phyloP scores from a whole-genome alignment of 1,139 yeast species.

The Groenewaldozyma auringiensis region DNA sequence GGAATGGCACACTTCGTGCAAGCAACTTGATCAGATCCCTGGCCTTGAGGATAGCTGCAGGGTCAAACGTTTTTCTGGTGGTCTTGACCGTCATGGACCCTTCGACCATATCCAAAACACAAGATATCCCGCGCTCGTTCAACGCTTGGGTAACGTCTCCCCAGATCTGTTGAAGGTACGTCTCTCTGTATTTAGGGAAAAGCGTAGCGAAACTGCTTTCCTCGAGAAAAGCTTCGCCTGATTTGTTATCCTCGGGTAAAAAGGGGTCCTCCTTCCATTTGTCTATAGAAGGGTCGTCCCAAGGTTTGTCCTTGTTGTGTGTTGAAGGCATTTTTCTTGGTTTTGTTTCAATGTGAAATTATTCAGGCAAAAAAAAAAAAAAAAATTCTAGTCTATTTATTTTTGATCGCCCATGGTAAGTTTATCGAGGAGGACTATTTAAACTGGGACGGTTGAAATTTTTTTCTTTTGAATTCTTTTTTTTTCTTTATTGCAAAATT shows the following conservation, averaged over 20 bases:
- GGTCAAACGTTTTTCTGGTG: slow-evolving; percentile 91
- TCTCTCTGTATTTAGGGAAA: slow-evolving; percentile 95
- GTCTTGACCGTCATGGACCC: slow-evolving; percentile 98
- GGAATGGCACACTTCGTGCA: slow-evolving; percentile 95
- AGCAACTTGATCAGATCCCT: slow-evolving; percentile 87
- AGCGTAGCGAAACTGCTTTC: slow-evolving; percentile 92
- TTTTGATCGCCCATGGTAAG: too few species aligned
- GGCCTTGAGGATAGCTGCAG: slow-evolving; percentile 88
- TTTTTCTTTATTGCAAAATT: too few species aligned
- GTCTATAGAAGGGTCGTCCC: slow-evolving; percentile 95
- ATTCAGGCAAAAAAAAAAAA: slow-evolving; percentile 28
- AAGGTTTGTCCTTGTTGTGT: slow-evolving; percentile 90
- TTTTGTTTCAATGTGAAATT: neutral
- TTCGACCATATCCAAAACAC: slow-evolving; percentile 84
- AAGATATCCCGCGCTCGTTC: slow-evolving; percentile 63
- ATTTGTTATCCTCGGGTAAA: slow-evolving; percentile 77
- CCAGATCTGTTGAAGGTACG: slow-evolving; percentile 84
- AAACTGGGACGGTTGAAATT: too few species aligned
- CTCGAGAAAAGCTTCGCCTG: slow-evolving; percentile 84
- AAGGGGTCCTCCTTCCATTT: slow-evolving; percentile 90
- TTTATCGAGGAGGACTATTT: too few species aligned
- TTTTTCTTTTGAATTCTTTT: too few species aligned
- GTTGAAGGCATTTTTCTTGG: slow-evolving; percentile 65
- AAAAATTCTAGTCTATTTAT: slow-evolving; percentile 23
- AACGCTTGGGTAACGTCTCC: slow-evolving; percentile 80